These are phyloP conservation scores for Dothistroma pini DNA, from an alignment of 2,329 filamentous ascomycete species.

Conservation along the genomic window DNA sequence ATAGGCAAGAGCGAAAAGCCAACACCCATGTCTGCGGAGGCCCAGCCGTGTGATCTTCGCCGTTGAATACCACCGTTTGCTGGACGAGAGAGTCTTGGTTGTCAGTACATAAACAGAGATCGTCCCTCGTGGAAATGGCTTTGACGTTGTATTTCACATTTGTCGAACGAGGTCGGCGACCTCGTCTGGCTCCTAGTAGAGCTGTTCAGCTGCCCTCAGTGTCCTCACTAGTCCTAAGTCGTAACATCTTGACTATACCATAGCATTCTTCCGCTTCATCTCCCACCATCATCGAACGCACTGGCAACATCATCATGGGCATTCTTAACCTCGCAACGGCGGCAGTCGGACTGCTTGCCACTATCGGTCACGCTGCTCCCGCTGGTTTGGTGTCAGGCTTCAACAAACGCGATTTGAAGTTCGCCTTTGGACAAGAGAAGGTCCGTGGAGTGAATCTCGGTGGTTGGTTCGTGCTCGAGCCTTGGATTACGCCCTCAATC, in stretches of 20 bases:
- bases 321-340: constrained; percentile 21
- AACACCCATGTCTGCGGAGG: not conserved
- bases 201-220: not conserved
- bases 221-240: not conserved
- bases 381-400: constrained; percentile 19
- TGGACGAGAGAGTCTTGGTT: not conserved
- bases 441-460: constrained; percentile 62
- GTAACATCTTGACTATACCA: not conserved
- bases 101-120: constrained; percentile 4
- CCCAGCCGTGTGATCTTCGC: constrained; percentile 3
- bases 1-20: not conserved
- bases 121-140: not conserved
- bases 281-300: not conserved
- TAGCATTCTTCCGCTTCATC: not conserved
- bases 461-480: constrained; percentile 62
- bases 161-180: constrained; percentile 3
- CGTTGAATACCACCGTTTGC: not conserved
- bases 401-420: constrained; percentile 31
- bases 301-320: constrained; percentile 18
- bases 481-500: constrained; percentile 61
- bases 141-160: not conserved
- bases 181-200: constrained; percentile 5
- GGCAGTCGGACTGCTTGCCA: constrained; percentile 26
- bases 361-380: constrained; percentile 23
- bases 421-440: constrained; percentile 53